Conservation (phyloP, 306 rosid species). For the Lathyrus aphaca region DNA sequence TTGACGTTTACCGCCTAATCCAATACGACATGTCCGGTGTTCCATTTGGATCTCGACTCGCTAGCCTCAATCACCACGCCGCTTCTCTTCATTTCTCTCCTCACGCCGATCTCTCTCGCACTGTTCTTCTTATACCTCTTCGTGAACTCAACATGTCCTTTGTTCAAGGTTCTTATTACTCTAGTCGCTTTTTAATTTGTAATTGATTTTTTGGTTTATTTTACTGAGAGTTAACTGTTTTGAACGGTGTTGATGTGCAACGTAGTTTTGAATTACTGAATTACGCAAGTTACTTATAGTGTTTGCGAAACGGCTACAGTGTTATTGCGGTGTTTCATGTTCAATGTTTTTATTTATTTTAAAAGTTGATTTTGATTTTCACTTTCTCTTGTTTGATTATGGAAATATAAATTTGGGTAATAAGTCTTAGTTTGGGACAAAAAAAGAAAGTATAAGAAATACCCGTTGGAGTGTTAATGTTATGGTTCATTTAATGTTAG, state of each 20-base stretch:
- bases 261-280: neutral
- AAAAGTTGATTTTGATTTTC: conserved; percentile 4
- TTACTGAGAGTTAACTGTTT: conserved; percentile 8
- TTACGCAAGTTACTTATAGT: neutral
- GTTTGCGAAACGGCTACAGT: conserved; percentile 5
- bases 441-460: conserved; percentile 1
- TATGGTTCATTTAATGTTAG: conserved; percentile 18
- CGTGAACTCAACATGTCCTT: conserved; percentile 83
- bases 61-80: conserved; percentile 90
- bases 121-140: conserved; percentile 82
- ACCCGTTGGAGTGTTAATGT: conserved; percentile 16
- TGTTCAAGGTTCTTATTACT: conserved; percentile 59
- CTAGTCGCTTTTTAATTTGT: neutral
- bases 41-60: conserved; percentile 96
- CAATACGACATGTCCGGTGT: conserved; percentile 89
- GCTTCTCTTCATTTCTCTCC: conserved; percentile 79
- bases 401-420: conserved; percentile 16
- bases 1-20: conserved; percentile 90
- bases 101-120: conserved; percentile 90
- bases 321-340: neutral
- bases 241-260: neutral
- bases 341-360: neutral
- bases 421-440: neutral
- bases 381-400: neutral
- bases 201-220: neutral